phyloP scores from a whole-genome alignment of 306 rosid genomes.

The Malus fusca region DNA sequence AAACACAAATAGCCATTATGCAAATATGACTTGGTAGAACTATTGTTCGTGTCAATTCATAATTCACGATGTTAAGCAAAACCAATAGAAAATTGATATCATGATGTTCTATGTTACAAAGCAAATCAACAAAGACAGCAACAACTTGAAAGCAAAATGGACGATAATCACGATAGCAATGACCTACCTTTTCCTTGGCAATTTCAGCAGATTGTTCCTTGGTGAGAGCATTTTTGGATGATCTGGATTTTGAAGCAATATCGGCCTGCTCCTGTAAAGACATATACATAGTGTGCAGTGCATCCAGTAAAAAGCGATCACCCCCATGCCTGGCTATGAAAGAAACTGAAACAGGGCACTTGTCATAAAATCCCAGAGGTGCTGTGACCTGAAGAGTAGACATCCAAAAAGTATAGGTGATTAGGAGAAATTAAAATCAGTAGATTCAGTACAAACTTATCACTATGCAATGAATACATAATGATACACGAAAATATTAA shows the following conservation, averaged over 20 bases:
- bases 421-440: neutral
- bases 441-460: neutral
- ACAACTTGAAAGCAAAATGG: neutral
- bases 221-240: conserved; percentile 53
- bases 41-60: neutral
- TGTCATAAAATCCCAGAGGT: conserved; percentile 75
- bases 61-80: neutral
- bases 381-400: conserved; percentile 63
- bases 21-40: neutral
- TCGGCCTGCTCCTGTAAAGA: conserved; percentile 79
- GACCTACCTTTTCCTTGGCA: conserved; percentile 80
- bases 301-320: conserved; percentile 88
- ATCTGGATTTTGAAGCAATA: conserved; percentile 53
- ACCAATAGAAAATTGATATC: neutral
- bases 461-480: neutral
- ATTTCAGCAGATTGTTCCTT: conserved; percentile 81
- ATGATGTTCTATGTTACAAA: neutral
- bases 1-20: neutral
- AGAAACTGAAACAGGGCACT: conserved; percentile 76
- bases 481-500: neutral
- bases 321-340: conserved; percentile 91
- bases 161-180: neutral
- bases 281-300: conserved; percentile 50
- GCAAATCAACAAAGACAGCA: neutral
- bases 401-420: conserved; percentile 4